Evolutionary conservation across 345 rosid genomes (phyloP).

Genomic region (Orychophragmus violaceus): DNA sequence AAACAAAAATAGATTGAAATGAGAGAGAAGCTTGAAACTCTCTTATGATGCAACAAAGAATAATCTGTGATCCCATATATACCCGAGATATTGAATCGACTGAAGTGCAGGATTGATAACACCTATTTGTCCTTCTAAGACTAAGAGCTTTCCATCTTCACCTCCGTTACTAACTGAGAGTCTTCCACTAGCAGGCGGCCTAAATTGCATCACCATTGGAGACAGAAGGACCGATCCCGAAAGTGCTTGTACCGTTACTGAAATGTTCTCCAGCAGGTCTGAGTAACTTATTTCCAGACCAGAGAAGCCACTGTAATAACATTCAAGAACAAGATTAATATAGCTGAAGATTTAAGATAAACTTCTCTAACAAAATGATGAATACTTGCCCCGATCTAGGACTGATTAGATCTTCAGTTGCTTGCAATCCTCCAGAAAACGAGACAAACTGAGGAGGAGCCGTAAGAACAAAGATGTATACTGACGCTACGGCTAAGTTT

Average conservation of each 20-base stretch:
- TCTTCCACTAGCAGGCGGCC: constrained; percentile 47
- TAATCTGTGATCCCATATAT: constrained; percentile 26
- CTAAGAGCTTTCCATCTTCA: constrained; percentile 39
- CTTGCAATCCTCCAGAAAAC: constrained; percentile 56
- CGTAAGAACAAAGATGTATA: constrained; percentile 50
- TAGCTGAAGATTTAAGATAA: background rate
- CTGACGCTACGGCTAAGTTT: constrained; percentile 57
- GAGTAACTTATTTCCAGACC: constrained; percentile 71
- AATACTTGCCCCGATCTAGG: constrained; percentile 60
- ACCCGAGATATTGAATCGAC: constrained; percentile 86
- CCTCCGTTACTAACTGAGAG: constrained; percentile 41
- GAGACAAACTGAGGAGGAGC: constrained; percentile 82
- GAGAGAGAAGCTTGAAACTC: background rate
- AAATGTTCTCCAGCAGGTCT: constrained; percentile 56
- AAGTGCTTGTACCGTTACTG: constrained; percentile 52
- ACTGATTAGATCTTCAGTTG: constrained; percentile 67
- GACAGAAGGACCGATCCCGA: constrained; percentile 53
- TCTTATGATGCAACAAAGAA: background rate
- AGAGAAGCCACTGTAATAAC: constrained; percentile 53
- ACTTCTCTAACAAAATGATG: background rate
- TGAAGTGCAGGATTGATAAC: constrained; percentile 63
- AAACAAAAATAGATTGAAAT: background rate
- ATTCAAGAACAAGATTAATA: constrained; percentile 6
- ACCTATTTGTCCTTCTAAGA: constrained; percentile 57
- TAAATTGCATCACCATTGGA: constrained; percentile 63